Percentiles rank a stretch among this genome's conserved stretches.
phyloP scores from a whole-genome alignment of 169 alveolate species.

The Eimeria maxima region DNA sequence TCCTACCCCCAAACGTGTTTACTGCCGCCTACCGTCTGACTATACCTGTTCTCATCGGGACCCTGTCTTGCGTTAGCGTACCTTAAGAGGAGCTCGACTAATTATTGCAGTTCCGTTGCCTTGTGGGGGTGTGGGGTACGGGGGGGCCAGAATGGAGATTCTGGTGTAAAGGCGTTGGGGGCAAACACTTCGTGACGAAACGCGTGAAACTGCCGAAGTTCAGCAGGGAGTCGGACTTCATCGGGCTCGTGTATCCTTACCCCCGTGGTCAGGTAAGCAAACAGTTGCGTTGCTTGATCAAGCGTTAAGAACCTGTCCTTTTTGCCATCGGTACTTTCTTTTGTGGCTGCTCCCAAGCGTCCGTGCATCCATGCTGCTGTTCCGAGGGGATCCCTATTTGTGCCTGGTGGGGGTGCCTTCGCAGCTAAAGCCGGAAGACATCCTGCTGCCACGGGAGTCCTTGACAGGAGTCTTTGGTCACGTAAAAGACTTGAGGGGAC shows the following conservation, averaged over 20 bases:
- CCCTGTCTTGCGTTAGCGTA: too few species aligned
- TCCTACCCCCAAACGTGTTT: background rate
- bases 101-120: background rate
- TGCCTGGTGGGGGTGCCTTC: background rate
- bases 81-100: background rate
- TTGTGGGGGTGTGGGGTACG: background rate
- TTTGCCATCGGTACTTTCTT: too few species aligned
- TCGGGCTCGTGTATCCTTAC: slow-evolving; percentile 53
- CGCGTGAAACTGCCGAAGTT: slow-evolving; percentile 19
- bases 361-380: background rate
- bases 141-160: slow-evolving; percentile 22
- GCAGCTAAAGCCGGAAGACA: slow-evolving; percentile 38
- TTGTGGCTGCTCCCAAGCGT: background rate
- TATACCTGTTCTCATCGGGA: background rate
- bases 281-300: background rate
- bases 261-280: slow-evolving; percentile 32
- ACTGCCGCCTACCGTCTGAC: background rate
- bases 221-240: slow-evolving; percentile 33
- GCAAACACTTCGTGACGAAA: background rate
- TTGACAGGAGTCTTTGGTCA: slow-evolving; percentile 48
- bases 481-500: background rate
- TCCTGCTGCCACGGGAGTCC: slow-evolving; percentile 23
- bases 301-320: too few species aligned
- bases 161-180: slow-evolving; percentile 47
- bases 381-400: background rate